Base-by-base conservation (phyloP, 805 yeast species). In the Yarrowia bubula region DNA sequence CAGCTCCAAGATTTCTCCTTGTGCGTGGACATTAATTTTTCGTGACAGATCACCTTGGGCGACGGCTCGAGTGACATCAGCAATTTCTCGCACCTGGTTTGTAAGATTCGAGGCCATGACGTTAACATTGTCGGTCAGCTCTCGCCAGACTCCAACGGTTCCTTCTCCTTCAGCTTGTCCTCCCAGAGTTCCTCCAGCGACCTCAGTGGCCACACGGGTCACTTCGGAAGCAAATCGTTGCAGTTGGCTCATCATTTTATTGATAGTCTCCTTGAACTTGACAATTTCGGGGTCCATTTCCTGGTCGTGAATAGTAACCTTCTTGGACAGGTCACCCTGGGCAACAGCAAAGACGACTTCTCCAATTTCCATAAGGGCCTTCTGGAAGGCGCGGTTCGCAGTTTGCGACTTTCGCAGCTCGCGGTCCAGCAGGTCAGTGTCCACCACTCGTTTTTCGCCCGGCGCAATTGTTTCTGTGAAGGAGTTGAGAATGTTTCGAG, bases 51-150 rank as follows among this genome's bases (percentile, higher is more conserved):
- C 96, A 71, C 96, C 96, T 67, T 85, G 82, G 6, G 96, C 96
- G 10, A 90, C 96, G 0, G 96, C 96, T 18, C 92, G 80, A 6
- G 96, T 90, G 39, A 90, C 96, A 70, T 89, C 96, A 28, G 96
- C 95, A 67, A 90, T 90, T 76, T 89, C 96, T 77, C 96, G 79
- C 68, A 90, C 96, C 76, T 90, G 96, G 64, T 91, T 88, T 1
- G 96, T 90, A 71, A 90, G 81, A 75, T 90, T 90, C 63, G 88
- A 80, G 38, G 96, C 96, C 96, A 90, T 90, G 41, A 93, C 91
- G 74, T 90, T 90, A 69, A 90, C 91, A 70, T 90, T 90, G 74
- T 90, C 96, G 7, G 96, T 87, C 46, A 90, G 80, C 71, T 88
- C 92, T 71, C 88, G 85, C 96, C 96, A 90, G 55, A 89, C 88